These are phyloP conservation scores for Hamamelis virginiana DNA, from an alignment of 164 flowering plant species.

Conservation along the genomic window DNA sequence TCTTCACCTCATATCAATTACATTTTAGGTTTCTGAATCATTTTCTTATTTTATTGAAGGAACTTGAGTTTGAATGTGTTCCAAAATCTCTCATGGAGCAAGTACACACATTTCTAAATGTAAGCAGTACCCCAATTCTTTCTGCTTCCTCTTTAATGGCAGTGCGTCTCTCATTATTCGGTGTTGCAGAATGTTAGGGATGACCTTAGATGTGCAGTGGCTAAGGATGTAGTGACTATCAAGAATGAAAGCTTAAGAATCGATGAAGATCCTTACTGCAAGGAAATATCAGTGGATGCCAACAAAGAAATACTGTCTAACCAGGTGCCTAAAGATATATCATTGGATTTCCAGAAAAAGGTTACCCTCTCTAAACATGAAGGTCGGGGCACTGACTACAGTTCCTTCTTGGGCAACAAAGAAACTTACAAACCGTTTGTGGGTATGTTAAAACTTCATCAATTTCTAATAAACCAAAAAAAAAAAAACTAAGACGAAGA, in stretches of 20 bases:
- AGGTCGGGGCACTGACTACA: slow-evolving; percentile 23
- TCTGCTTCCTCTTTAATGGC: slow-evolving; percentile 6
- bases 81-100: slow-evolving; percentile 85
- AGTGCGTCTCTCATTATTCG: slow-evolving; percentile 20
- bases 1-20: slow-evolving; percentile 3
- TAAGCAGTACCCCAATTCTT: slow-evolving; percentile 33
- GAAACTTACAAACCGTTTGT: slow-evolving; percentile 37
- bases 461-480: neutral
- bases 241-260: slow-evolving; percentile 61
- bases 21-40: slow-evolving; percentile 11
- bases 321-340: slow-evolving; percentile 28
- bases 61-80: slow-evolving; percentile 85
- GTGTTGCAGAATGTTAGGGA: slow-evolving; percentile 75
- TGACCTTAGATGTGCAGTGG: slow-evolving; percentile 88
- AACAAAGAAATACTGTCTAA: slow-evolving; percentile 21
- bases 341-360: slow-evolving; percentile 83
- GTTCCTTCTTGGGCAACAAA: slow-evolving; percentile 21
- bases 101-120: slow-evolving; percentile 78
- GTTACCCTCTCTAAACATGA: slow-evolving; percentile 66
- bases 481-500: neutral
- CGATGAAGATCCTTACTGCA: slow-evolving; percentile 25
- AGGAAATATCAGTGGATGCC: slow-evolving; percentile 8
- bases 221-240: slow-evolving; percentile 64
- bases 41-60: slow-evolving; percentile 40
- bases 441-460: slow-evolving; percentile 35